phyloP scores from a whole-genome alignment of 2,329 filamentous ascomycete genomes.

The Xylaria digitata region DNA sequence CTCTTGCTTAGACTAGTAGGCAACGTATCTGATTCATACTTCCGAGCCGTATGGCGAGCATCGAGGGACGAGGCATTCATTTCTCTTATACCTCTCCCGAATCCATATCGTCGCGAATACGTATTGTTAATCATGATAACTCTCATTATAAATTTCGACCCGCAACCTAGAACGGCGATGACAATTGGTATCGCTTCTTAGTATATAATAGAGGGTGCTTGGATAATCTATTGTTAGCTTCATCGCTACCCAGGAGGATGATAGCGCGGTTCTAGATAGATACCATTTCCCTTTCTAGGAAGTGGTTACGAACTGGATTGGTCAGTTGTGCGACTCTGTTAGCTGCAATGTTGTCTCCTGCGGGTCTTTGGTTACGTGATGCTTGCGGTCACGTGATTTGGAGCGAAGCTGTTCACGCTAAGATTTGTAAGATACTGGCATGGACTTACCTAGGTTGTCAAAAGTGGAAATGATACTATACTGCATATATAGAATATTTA shows the following conservation, averaged over 20 bases:
- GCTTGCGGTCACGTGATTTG: slow-evolving; percentile 6
- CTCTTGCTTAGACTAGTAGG: background rate
- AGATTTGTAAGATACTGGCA: background rate
- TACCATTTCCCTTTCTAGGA: background rate
- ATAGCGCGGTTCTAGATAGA: background rate
- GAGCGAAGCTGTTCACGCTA: slow-evolving; percentile 1
- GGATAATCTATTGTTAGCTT: background rate
- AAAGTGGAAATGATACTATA: too few species aligned
- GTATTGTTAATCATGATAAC: background rate
- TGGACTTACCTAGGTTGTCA: background rate
- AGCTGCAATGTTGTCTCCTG: background rate
- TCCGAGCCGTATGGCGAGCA: background rate
- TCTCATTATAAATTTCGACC: background rate
- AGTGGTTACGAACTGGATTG: slow-evolving; percentile 1
- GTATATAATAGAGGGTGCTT: background rate
- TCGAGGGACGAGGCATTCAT: background rate
- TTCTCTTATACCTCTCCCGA: slow-evolving; percentile 6
- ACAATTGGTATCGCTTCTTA: background rate
- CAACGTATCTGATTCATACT: background rate
- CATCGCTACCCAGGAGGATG: background rate
- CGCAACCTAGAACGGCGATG: too few species aligned
- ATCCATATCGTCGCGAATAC: background rate
- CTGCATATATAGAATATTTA: too few species aligned
- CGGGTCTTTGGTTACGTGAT: slow-evolving; percentile 13
- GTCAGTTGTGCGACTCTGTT: background rate